Base-by-base conservation (phyloP, 768 basidiomycete species). In the Mrakia hoshinonis region DNA sequence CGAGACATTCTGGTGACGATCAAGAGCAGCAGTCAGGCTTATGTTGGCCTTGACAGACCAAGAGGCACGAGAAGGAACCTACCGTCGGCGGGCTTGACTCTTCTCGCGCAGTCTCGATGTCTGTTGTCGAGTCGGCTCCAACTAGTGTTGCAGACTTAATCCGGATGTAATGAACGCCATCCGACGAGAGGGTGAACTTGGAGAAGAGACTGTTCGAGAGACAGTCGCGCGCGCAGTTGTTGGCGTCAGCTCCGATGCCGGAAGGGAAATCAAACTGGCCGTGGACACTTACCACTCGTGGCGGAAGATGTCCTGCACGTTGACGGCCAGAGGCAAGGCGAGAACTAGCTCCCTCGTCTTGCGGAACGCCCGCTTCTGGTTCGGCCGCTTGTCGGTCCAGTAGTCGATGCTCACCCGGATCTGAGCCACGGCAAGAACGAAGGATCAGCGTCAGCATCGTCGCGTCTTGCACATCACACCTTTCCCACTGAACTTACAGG, bases 301-400 rank as follows among this genome's bases (percentile, higher is more conserved):
- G 26, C 95, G 86, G 82, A 98, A 97, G 79, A 92, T 94, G 78
- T 99, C 96, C 79, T 97, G 90, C 0, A 98, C 95, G 70, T 94
- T 96, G 70, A 97, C 90, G 3, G 89, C 86, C 54, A 99, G 82
- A 0, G 95, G 94, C 4, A 97, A 82, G 0, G 88, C 84, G 9
- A 88, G 86, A 18, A 84, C 82, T 4, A 94, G 82, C 2, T 83
- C 79, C 70, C 85, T 83, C 15, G 84, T 83, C 38, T 85, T 81
- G 48, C 81, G 82, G 34, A 91, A 78, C 6, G 79, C 84, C 47
- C 92, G 84, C 20, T 79, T 79, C 5, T 87, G 74, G 3, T 79
- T 79, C 0, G 87, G 83, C 71, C 88, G 85, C 1, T 80, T 74
- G 7, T 75, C 76, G 0, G 90, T 89, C 7, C 79, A 81, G 78